Conservation (phyloP, 768 basidiomycete species). For the Hemileccinum impolitum region DNA sequence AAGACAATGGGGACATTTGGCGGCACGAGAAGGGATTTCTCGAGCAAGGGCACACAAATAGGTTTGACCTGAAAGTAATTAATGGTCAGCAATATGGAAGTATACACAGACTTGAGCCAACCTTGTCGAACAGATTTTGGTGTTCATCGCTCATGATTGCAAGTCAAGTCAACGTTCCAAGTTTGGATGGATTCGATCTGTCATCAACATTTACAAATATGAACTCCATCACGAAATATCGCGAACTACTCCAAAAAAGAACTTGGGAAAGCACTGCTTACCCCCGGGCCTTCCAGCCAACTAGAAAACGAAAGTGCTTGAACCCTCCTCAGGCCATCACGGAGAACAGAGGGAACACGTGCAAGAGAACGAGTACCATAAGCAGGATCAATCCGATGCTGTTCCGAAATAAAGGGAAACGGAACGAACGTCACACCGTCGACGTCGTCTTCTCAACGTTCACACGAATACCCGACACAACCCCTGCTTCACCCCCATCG, state of each 20-base stretch:
- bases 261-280: constrained; percentile 13
- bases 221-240: not conserved
- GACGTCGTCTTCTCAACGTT: constrained; percentile 60
- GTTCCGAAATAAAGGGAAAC: constrained; percentile 21
- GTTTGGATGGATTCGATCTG: constrained; percentile 4
- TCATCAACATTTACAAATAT: not conserved
- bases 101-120: too few species aligned
- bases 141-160: too few species aligned
- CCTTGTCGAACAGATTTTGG: too few species aligned
- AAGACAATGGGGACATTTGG: constrained; percentile 45
- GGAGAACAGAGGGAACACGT: constrained; percentile 11
- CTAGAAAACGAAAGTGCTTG: constrained; percentile 18
- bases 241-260: constrained; percentile 1
- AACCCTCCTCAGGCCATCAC: constrained; percentile 9
- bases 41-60: too few species aligned
- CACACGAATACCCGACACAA: constrained; percentile 47
- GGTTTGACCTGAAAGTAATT: too few species aligned
- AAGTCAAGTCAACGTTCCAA: too few species aligned
- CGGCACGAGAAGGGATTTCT: constrained; percentile 60
- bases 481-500: constrained; percentile 22
- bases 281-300: constrained; percentile 14
- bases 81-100: too few species aligned
- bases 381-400: constrained; percentile 26
- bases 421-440: constrained; percentile 36
- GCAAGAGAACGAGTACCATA: constrained; percentile 22